Evolutionary conservation across 768 basidiomycete species (phyloP).

Genomic region (Kwoniella sp.): DNA sequence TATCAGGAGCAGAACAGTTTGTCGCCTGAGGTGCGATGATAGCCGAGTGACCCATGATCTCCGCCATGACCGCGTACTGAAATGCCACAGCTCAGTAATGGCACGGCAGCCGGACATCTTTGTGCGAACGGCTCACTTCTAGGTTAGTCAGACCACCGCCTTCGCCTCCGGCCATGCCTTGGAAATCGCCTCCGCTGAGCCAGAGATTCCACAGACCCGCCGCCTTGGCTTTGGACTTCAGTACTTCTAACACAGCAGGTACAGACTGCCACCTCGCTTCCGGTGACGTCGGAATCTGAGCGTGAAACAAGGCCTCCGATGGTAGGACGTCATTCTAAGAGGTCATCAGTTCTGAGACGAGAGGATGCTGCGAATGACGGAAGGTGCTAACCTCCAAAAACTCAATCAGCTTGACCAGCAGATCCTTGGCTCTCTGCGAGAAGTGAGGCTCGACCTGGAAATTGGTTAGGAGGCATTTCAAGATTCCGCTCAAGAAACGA

Average conservation of each 20-base stretch:
- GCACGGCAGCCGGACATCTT: no score
- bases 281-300: slow-evolving; percentile 73
- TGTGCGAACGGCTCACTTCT: slow-evolving; percentile 73
- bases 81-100: no score
- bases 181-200: slow-evolving; percentile 89
- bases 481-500: no score
- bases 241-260: slow-evolving; percentile 71
- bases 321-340: slow-evolving; percentile 81
- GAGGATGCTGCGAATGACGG: no score
- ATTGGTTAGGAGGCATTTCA: no score
- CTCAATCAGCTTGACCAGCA: slow-evolving; percentile 70
- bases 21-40: slow-evolving; percentile 77
- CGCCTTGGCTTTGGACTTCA: slow-evolving; percentile 81
- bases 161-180: slow-evolving; percentile 55
- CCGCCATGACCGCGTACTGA: slow-evolving; percentile 97
- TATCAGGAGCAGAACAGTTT: slow-evolving; percentile 95
- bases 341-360: no score
- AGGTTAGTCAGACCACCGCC: slow-evolving; percentile 89
- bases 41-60: slow-evolving; percentile 78
- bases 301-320: slow-evolving; percentile 67
- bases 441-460: slow-evolving; percentile 72
- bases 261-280: slow-evolving; percentile 70
- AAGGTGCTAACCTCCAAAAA: slow-evolving; percentile 78
- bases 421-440: slow-evolving; percentile 81
- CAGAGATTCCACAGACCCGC: slow-evolving; percentile 96